Percentiles rank a stretch among this genome's conserved stretches.
These are phyloP conservation scores for Gymnopus androsaceus DNA, from an alignment of 1,284 basidiomycete genomes.

Conservation along the genomic window DNA sequence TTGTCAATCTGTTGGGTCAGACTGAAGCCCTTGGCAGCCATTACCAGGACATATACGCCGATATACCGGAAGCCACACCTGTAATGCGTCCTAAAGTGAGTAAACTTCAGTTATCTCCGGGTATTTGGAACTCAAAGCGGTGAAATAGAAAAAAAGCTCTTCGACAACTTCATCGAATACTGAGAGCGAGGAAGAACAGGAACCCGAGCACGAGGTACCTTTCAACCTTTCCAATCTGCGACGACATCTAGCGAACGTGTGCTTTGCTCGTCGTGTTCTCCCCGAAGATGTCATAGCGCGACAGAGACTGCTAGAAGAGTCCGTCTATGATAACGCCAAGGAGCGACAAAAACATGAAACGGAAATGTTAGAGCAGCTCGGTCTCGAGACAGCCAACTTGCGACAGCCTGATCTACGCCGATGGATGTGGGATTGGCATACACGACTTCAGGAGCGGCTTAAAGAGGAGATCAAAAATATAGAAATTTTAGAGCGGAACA, in stretches of 20 bases:
- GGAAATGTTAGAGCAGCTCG: constrained; percentile 59
- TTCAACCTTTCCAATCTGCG: constrained; percentile 75
- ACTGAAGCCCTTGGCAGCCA: constrained; percentile 46
- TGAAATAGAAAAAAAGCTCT: constrained; percentile 15
- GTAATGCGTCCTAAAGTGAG: constrained; percentile 37
- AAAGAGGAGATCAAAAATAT: constrained; percentile 57
- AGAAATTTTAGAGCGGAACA: too few species aligned
- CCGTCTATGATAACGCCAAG: constrained; percentile 82
- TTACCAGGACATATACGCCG: constrained; percentile 42
- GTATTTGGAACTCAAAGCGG: neutral
- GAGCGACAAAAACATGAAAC: constrained; percentile 72
- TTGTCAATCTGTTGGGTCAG: constrained; percentile 60
- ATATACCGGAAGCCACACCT: constrained; percentile 61
- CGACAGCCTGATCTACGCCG: constrained; percentile 60
- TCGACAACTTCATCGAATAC: constrained; percentile 19
- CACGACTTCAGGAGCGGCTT: constrained; percentile 59
- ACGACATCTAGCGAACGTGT: constrained; percentile 63
- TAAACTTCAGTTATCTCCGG: neutral
- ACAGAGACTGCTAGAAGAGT: constrained; percentile 82
- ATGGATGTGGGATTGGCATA: constrained; percentile 91
- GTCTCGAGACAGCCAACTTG: constrained; percentile 52
- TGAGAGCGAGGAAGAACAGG: constrained; percentile 22
- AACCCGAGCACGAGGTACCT: constrained; percentile 49
- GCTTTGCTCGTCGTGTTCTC: constrained; percentile 63
- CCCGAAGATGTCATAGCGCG: constrained; percentile 70